These are phyloP conservation scores for Isochrysis galbana DNA, from an alignment of 78 protist species.

Conservation along the genomic window DNA sequence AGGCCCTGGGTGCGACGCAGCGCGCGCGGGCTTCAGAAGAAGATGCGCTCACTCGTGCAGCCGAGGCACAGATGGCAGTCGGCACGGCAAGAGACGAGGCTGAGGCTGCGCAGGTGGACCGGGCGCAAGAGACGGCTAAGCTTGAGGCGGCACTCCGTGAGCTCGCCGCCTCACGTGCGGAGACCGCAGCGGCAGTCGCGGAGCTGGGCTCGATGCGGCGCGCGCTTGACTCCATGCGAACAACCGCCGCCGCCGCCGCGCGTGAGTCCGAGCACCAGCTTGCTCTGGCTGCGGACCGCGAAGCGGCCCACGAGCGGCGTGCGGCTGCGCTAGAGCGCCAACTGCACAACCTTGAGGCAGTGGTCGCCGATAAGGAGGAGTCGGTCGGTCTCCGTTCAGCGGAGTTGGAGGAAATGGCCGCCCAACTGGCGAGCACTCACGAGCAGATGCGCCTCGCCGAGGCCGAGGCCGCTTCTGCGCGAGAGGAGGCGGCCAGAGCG, in stretches of 20 bases:
- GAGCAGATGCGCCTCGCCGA: neutral
- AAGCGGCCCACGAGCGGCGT: neutral
- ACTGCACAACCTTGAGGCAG: neutral
- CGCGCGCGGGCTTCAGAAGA: neutral
- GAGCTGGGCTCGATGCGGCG: neutral
- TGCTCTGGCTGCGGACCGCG: neutral
- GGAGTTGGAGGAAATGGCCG: neutral
- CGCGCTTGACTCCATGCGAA: neutral
- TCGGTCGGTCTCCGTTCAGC: neutral
- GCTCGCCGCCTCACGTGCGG: neutral
- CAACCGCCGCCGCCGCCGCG: neutral
- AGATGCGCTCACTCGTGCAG: neutral
- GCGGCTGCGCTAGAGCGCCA: neutral
- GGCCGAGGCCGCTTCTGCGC: neutral
- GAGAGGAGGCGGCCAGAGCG: neutral
- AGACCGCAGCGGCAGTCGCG: neutral
- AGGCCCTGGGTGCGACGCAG: neutral
- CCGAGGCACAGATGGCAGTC: neutral
- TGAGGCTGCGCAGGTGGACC: neutral
- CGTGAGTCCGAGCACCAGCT: neutral
- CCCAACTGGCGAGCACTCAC: neutral
- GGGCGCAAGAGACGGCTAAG: neutral
- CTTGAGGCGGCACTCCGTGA: neutral
- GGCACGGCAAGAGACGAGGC: neutral
- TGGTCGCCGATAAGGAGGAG: neutral